phyloP scores from a whole-genome alignment of 2,329 filamentous ascomycete species.

The Dothistroma septosporum region DNA sequence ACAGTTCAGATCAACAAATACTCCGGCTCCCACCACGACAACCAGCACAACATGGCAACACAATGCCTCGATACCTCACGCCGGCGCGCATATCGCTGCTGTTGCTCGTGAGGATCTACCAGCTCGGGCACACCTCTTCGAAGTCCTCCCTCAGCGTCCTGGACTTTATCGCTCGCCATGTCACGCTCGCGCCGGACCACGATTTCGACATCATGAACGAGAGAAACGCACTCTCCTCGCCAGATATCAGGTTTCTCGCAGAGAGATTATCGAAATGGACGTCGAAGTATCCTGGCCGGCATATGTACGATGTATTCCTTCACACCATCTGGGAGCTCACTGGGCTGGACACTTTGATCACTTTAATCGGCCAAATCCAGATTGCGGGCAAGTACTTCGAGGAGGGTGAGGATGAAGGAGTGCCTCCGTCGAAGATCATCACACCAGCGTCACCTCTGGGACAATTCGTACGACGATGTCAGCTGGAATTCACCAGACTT shows the following conservation, averaged over 20 bases:
- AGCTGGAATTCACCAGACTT: slow-evolving; percentile 74
- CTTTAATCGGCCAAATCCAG: slow-evolving; percentile 53
- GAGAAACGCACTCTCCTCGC: slow-evolving; percentile 16
- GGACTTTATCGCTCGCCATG: slow-evolving; percentile 70
- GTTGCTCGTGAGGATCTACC: slow-evolving; percentile 74
- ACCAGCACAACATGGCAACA: slow-evolving; percentile 3
- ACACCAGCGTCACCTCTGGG: slow-evolving; percentile 75
- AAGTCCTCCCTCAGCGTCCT: slow-evolving; percentile 61
- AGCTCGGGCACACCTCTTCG: slow-evolving; percentile 21
- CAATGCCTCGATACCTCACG: slow-evolving; percentile 79
- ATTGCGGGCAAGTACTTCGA: slow-evolving; percentile 37
- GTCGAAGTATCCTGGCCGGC: slow-evolving; percentile 62
- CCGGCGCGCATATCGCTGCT: slow-evolving; percentile 82
- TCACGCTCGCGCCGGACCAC: slow-evolving; percentile 35
- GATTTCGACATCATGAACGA: slow-evolving; percentile 14
- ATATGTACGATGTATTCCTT: slow-evolving; percentile 84
- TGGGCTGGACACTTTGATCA: slow-evolving; percentile 73
- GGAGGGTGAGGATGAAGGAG: slow-evolving; percentile 42
- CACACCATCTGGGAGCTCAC: slow-evolving; percentile 78
- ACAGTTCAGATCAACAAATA: not conserved
- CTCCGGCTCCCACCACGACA: not conserved
- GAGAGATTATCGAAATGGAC: slow-evolving; percentile 18
- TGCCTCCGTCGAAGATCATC: slow-evolving; percentile 42
- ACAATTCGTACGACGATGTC: slow-evolving; percentile 69
- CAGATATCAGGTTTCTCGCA: slow-evolving; percentile 19